Conservation (phyloP, 2,329 filamentous ascomycete genomes). For the Fusarium concolor region DNA sequence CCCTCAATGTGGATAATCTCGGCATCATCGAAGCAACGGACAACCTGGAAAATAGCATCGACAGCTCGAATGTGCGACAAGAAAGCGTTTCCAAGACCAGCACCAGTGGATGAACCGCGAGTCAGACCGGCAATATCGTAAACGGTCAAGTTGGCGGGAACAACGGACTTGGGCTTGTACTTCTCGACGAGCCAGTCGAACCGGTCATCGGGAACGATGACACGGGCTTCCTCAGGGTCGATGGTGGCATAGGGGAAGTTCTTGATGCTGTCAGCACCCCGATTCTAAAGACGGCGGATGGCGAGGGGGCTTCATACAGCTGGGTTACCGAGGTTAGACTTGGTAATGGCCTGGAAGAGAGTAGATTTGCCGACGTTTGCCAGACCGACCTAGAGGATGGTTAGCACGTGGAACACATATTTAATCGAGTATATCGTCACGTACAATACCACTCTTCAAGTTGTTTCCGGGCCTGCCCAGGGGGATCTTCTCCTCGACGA, state of each 20-base stretch:
- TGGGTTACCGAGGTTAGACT: conserved; percentile 96
- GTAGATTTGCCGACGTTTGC: conserved; percentile 99
- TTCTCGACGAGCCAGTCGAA: conserved; percentile 96
- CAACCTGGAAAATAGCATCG: conserved; percentile 97
- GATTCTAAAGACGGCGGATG: conserved; percentile 51
- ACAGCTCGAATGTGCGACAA: conserved; percentile 98
- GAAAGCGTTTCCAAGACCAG: conserved; percentile 97
- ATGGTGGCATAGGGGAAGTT: conserved; percentile 99
- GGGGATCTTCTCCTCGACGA: conserved; percentile 94
- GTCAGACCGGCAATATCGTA: conserved; percentile 99
- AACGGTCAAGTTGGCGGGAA: conserved; percentile 97
- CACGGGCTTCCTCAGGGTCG: conserved; percentile 96
- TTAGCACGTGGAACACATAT: conserved; percentile 40
- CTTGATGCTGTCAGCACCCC: conserved; percentile 62
- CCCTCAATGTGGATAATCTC: conserved; percentile 99
- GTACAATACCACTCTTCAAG: conserved; percentile 98
- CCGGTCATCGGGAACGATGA: conserved; percentile 94
- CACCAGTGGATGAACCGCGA: conserved; percentile 94
- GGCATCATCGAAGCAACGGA: conserved; percentile 97
- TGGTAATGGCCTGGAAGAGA: conserved; percentile 99
- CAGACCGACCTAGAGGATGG: conserved; percentile 81
- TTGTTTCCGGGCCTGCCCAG: conserved; percentile 97
- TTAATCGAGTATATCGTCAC: conserved; percentile 43
- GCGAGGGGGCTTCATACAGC: conserved; percentile 72
- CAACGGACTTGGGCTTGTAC: conserved; percentile 96